Percentiles rank a stretch among this genome's conserved stretches.
Conservation (phyloP, 306 rosid species). For the Vicia faba region DNA sequence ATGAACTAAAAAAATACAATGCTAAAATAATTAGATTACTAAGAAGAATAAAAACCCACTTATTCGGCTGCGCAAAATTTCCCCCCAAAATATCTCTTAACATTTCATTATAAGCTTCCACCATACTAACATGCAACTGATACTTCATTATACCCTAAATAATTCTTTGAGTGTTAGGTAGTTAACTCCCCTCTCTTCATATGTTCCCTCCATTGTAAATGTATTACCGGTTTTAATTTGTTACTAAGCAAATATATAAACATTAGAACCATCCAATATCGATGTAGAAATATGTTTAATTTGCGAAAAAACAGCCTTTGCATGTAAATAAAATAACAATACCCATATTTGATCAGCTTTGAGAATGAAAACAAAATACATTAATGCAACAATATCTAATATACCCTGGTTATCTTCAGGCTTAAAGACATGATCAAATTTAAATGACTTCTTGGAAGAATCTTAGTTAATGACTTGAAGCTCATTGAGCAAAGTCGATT, state of each 20-base stretch:
- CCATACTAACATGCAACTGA: conserved; percentile 82
- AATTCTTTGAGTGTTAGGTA: conserved; percentile 86
- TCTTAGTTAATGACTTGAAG: too few relatives aligned
- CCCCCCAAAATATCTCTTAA: conserved; percentile 88
- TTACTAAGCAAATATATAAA: conserved; percentile 95
- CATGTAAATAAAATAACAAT: too few relatives aligned
- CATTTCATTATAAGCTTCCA: conserved; percentile 96
- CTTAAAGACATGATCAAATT: too few relatives aligned
- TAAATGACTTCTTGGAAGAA: too few relatives aligned
- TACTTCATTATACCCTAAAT: conserved; percentile 72
- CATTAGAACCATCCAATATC: conserved; percentile 92
- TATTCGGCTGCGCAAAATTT: conserved; percentile 72
- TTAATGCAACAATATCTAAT: too few relatives aligned
- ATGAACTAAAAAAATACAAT: conserved; percentile 13
- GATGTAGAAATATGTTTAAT: conserved; percentile 85
- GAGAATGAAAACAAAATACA: too few relatives aligned
- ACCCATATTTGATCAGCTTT: too few relatives aligned
- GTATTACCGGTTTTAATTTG: conserved; percentile 99
- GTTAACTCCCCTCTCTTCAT: conserved; percentile 89
- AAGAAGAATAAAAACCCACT: conserved; percentile 56
- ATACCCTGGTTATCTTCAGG: too few relatives aligned
- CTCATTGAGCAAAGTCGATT: too few relatives aligned
- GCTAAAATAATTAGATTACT: not conserved
- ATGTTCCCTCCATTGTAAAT: conserved; percentile 95
- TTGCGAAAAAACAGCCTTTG: conserved; percentile 74